Conservation (phyloP, 352 stramenopile species). For the Pythium oligandrum region DNA sequence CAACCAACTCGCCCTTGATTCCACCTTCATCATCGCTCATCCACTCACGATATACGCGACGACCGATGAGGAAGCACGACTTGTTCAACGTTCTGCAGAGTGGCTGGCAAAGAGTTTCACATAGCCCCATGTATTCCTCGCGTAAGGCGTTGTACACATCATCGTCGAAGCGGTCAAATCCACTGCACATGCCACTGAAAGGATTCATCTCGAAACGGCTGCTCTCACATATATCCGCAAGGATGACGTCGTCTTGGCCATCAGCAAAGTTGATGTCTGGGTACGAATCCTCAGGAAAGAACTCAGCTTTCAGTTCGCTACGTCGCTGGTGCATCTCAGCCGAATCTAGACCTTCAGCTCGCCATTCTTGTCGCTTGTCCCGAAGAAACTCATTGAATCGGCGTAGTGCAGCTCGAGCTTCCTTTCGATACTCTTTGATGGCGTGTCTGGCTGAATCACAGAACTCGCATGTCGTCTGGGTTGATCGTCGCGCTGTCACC, state of each 20-base stretch:
- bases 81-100: slow-evolving; percentile 25
- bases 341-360: slow-evolving; percentile 29
- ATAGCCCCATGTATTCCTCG: slow-evolving; percentile 32
- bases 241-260: slow-evolving; percentile 36
- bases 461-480: slow-evolving; percentile 21
- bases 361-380: slow-evolving; percentile 29
- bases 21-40: slow-evolving; percentile 30
- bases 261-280: slow-evolving; percentile 43
- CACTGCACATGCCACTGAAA: slow-evolving; percentile 29
- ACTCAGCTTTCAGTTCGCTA: slow-evolving; percentile 41
- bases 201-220: slow-evolving; percentile 38
- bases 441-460: slow-evolving; percentile 29
- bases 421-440: slow-evolving; percentile 34
- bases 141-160: slow-evolving; percentile 46
- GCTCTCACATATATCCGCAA: slow-evolving; percentile 51
- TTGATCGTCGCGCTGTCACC: neutral
- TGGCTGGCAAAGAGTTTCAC: slow-evolving; percentile 28
- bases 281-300: slow-evolving; percentile 46
- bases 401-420: slow-evolving; percentile 31
- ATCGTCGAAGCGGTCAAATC: slow-evolving; percentile 39
- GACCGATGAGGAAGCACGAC: slow-evolving; percentile 17
- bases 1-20: slow-evolving; percentile 36
- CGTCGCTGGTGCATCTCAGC: slow-evolving; percentile 47
- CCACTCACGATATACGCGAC: slow-evolving; percentile 36
- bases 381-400: slow-evolving; percentile 35